A percentile compares a stretch with the other conserved stretches of the same genome.
These are phyloP conservation scores for Litchi chinensis DNA, from an alignment of 345 rosid genomes.

Conservation along the genomic window DNA sequence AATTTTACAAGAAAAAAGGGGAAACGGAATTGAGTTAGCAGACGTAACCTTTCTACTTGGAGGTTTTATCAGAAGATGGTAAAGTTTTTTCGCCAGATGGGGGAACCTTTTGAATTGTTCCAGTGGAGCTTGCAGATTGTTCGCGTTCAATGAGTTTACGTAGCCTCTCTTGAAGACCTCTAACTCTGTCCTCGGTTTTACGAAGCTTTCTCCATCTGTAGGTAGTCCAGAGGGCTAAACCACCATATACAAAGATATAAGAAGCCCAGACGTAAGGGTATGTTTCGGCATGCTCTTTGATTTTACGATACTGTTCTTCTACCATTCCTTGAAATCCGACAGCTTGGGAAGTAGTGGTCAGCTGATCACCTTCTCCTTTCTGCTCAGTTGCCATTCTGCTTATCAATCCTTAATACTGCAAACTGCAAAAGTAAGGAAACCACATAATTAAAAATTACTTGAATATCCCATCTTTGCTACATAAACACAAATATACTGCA, in stretches of 20 bases:
- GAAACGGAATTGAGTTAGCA: background rate
- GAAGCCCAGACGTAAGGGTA: slow-evolving; percentile 96
- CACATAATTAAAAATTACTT: background rate
- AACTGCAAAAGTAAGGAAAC: background rate
- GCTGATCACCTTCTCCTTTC: slow-evolving; percentile 39
- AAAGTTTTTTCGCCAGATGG: slow-evolving; percentile 23
- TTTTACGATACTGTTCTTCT: slow-evolving; percentile 54
- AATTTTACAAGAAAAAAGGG: background rate
- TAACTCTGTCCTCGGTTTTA: slow-evolving; percentile 84
- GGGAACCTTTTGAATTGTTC: slow-evolving; percentile 38
- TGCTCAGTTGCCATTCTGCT: slow-evolving; percentile 41
- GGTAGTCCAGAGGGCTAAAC: slow-evolving; percentile 65
- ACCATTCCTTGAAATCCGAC: slow-evolving; percentile 42
- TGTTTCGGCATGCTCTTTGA: slow-evolving; percentile 76
- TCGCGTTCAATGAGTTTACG: slow-evolving; percentile 57
- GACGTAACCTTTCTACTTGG: slow-evolving; percentile 8
- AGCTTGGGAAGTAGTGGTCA: slow-evolving; percentile 29
- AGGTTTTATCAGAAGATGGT: slow-evolving; percentile 14
- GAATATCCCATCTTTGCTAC: background rate
- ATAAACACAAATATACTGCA: background rate
- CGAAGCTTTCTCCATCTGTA: slow-evolving; percentile 90
- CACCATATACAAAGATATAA: slow-evolving; percentile 80
- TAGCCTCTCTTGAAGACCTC: slow-evolving; percentile 70
- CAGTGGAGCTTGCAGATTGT: slow-evolving; percentile 43
- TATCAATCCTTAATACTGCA: background rate